Base-by-base conservation (phyloP, 495 filamentous ascomycete species). In the Chaetomium tenue region DNA sequence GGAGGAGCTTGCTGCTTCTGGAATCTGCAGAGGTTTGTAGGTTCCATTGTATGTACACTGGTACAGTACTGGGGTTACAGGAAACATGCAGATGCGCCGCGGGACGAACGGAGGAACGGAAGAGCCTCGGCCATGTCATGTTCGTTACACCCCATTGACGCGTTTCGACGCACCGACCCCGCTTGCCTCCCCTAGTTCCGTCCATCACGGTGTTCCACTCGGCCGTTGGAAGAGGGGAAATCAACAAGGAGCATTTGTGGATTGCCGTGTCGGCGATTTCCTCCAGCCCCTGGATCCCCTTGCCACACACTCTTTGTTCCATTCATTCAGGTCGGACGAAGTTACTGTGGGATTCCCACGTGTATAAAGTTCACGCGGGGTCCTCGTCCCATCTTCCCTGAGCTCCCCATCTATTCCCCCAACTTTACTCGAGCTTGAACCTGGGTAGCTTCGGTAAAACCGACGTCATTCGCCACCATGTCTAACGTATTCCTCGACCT, bases 401-500 rank as follows among this genome's bases (percentile, higher is more conserved):
- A 20, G 6, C 46, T n/a, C n/a, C 51, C 25, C 30, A 25, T 20
- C 46, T 23, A 20, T 47, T 50, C 33, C 50, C 2, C 48, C 20
- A 44, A 30, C 42, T 48, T 7, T 46, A n/a, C n/a, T 39, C 59
- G 30, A 20, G 16, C 58, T 44, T 58, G 47, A 56, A 54, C 52
- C 28, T 44, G 22, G 55, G 9, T 40, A 23, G 16, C 33, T 40
- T 40, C 37, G 22, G 28, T 23, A 9, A 40, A 26, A 40, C 26
- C 40, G 50, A 61, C 5, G 40, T 28, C 63, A 42, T 58, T 52
- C 64, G 61, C 61, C 70, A 77, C 64, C 70, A 85, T 82, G 81
- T 76, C 84, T 15, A 68, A 67, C 69, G 71, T 83, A 44, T 82
- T 78, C 25, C 70, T 78, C 22, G 78, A 85, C 60, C 78, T 92